Base-by-base conservation (phyloP, 2,329 filamentous ascomycete species). In the Hypoxylon sp. region DNA sequence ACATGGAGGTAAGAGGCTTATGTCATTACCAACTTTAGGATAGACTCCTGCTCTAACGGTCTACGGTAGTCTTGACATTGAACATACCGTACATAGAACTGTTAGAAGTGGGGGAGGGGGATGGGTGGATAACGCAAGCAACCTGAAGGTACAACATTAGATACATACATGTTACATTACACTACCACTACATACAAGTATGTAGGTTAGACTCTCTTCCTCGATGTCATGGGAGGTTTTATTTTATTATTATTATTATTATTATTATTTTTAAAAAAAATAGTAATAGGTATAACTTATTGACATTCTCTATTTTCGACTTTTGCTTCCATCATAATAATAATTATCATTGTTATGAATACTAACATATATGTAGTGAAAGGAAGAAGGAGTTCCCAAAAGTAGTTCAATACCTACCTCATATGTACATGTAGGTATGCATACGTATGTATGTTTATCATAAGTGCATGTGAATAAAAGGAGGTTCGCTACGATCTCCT, bases 21-120 rank as follows among this genome's bases (percentile, higher is more conserved):
- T 24, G 24, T 14, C 24, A 29, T 50, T 31, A 51, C 48, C 35
- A 33, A 33, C 48, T 50, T 50, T 29, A 29, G 47, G 31, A 52
- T 52, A 35, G 31, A 52, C 29, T 50, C 35, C 29, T 55, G 37
- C 14, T 42, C 19, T 29, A 54, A 54, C 22, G 11, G 52, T 54
- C 19, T 22, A 22, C 19, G 3, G 3, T 52, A 52, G 26, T 33
- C 24, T 9, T 44, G 39, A 51, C 60, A 29, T 37, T 17, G 37
- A 35, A 22, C 19, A 3, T 22, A 22, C 19, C 1, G 19, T 22
- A 22, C 19, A 22, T 22, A 3, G 1, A 22, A 22, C 60, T 19
- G 47, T 57, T 44, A 47, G 51, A 52, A 61, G 56, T 52, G 63
- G 56, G 51, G 63, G 50, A 52, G 35, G 46, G 62, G 48, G 13